These are phyloP conservation scores for Candida glaebosa DNA, from an alignment of 805 yeast genomes.

Conservation along the genomic window DNA sequence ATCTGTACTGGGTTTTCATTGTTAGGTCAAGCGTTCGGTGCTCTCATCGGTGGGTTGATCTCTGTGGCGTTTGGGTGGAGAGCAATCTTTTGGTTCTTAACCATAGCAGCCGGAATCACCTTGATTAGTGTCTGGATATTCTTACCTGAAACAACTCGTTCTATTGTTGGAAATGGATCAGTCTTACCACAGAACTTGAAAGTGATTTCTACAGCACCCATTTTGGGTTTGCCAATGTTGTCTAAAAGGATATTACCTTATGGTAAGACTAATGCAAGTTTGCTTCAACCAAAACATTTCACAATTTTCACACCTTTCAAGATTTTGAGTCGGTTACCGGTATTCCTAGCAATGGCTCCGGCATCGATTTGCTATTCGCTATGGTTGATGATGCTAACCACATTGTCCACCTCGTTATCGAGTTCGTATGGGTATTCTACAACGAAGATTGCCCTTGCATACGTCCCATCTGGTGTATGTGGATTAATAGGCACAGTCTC, in stretches of 20 bases:
- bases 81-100: slow-evolving; percentile 67
- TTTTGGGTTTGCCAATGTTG: slow-evolving; percentile 24
- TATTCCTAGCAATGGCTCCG: slow-evolving; percentile 48
- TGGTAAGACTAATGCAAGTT: slow-evolving; percentile 28
- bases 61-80: slow-evolving; percentile 50
- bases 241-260: slow-evolving; percentile 15
- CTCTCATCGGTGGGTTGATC: slow-evolving; percentile 54
- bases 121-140: slow-evolving; percentile 21
- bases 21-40: slow-evolving; percentile 74
- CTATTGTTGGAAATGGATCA: slow-evolving; percentile 70
- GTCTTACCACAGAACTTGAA: slow-evolving; percentile 38
- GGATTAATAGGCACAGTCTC: slow-evolving; percentile 54
- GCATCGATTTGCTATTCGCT: slow-evolving; percentile 57
- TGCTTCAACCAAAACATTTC: slow-evolving; percentile 6
- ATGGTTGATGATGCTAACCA: slow-evolving; percentile 64
- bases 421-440: slow-evolving; percentile 46
- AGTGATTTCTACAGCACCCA: slow-evolving; percentile 40
- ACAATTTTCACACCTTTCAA: slow-evolving; percentile 30
- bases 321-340: slow-evolving; percentile 39
- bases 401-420: slow-evolving; percentile 53
- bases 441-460: slow-evolving; percentile 61
- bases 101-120: slow-evolving; percentile 53
- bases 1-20: slow-evolving; percentile 57
- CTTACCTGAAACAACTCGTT: slow-evolving; percentile 72
- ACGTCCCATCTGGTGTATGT: slow-evolving; percentile 67